These are phyloP conservation scores for Phytopythium mirpurense DNA, from an alignment of 352 stramenopile species.

Conservation along the genomic window DNA sequence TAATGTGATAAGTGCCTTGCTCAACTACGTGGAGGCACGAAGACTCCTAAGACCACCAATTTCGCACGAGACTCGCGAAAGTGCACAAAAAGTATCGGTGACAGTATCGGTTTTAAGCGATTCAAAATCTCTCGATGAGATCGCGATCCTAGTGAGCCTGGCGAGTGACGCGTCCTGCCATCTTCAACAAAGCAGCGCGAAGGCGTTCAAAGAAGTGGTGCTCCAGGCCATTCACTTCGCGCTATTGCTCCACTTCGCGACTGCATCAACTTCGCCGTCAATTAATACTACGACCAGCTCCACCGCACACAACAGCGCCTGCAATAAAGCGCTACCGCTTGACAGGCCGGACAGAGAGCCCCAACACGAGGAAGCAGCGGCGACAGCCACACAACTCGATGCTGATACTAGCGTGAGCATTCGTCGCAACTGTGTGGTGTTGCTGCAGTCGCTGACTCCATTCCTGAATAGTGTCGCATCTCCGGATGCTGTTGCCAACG, in stretches of 20 bases:
- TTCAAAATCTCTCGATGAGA: slow-evolving; percentile 10
- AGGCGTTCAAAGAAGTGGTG: slow-evolving; percentile 3
- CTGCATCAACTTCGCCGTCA: background rate
- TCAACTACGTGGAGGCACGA: slow-evolving; percentile 5
- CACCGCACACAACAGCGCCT: background rate
- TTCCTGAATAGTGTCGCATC: background rate
- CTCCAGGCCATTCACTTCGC: slow-evolving; percentile 1
- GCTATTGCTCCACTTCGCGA: background rate
- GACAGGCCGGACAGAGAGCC: too few relatives aligned
- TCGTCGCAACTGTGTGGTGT: background rate
- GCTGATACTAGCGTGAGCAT: background rate
- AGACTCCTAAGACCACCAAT: background rate
- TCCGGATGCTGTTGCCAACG: background rate
- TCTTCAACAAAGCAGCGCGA: slow-evolving; percentile 11
- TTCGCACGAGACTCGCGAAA: background rate
- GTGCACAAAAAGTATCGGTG: background rate
- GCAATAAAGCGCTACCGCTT: background rate
- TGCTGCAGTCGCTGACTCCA: background rate
- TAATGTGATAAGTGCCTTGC: slow-evolving; percentile 27
- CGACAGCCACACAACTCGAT: background rate
- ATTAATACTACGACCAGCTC: background rate
- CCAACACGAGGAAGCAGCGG: background rate
- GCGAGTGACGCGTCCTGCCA: slow-evolving; percentile 20
- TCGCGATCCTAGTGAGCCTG: slow-evolving; percentile 20
- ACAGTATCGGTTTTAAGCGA: slow-evolving; percentile 7